Evolutionary conservation across 2,329 filamentous ascomycete species (phyloP).

Genomic region (Penicillium italicum): DNA sequence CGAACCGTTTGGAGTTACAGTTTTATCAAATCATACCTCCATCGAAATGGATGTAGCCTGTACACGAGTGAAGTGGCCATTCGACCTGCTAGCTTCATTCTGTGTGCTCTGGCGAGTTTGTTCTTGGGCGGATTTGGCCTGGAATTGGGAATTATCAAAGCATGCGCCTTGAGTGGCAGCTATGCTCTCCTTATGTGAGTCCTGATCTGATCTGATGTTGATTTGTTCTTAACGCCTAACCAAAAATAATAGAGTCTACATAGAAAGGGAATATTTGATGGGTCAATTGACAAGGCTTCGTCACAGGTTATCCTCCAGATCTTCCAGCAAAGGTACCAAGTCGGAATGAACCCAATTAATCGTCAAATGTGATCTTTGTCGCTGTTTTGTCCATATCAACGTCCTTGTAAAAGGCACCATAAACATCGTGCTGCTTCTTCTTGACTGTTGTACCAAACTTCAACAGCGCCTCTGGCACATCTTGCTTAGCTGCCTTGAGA

Average conservation of each 20-base stretch:
- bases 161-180: slow-evolving; percentile 50
- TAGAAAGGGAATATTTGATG: slow-evolving; percentile 34
- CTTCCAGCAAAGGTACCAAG: slow-evolving; percentile 16
- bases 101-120: slow-evolving; percentile 46
- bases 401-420: slow-evolving; percentile 94
- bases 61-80: slow-evolving; percentile 46
- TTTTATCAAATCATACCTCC: slow-evolving; percentile 69
- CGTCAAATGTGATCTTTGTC: slow-evolving; percentile 89
- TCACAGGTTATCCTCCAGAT: slow-evolving; percentile 16
- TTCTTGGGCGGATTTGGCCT: slow-evolving; percentile 33
- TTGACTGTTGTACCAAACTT: slow-evolving; percentile 98
- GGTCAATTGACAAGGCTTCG: slow-evolving; percentile 23
- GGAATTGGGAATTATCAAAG: slow-evolving; percentile 40
- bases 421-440: slow-evolving; percentile 95
- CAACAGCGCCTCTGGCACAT: slow-evolving; percentile 82
- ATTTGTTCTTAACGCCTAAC: slow-evolving; percentile 21
- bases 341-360: slow-evolving; percentile 29
- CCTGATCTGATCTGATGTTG: slow-evolving; percentile 35
- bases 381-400: slow-evolving; percentile 77
- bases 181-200: slow-evolving; percentile 62
- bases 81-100: slow-evolving; percentile 42
- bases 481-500: slow-evolving; percentile 85
- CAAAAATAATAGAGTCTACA: slow-evolving; percentile 31
- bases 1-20: slow-evolving; percentile 74
- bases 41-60: slow-evolving; percentile 44